Conservation (phyloP, 2,329 filamentous ascomycete species). For the Fusarium caatingaense region DNA sequence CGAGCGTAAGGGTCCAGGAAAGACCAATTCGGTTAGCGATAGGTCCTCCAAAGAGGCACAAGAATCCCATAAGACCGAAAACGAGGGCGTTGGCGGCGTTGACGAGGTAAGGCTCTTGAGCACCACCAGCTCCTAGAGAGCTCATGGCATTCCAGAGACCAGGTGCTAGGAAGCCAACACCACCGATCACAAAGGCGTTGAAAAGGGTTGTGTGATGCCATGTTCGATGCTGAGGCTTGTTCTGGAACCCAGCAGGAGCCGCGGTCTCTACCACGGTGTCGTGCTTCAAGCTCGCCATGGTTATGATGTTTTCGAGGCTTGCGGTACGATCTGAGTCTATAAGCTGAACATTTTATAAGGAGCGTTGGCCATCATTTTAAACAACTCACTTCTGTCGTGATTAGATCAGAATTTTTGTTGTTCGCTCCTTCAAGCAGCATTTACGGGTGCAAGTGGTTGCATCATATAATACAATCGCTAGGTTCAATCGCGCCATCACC, state of each 20-base stretch:
- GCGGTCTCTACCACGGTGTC: not conserved
- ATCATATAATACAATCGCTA: not conserved
- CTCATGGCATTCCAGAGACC: conserved; percentile 42
- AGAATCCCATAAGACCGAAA: conserved; percentile 12
- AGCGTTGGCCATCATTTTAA: not conserved
- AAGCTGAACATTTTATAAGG: not conserved
- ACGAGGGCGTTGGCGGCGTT: conserved; percentile 55
- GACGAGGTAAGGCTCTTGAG: conserved; percentile 69
- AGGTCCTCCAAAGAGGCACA: conserved; percentile 8
- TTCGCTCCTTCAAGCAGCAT: not conserved
- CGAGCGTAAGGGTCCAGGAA: conserved; percentile 56
- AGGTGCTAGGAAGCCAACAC: conserved; percentile 53
- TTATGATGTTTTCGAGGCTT: not conserved
- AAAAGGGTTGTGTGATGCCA: conserved; percentile 66
- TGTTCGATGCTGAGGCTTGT: conserved; percentile 10
- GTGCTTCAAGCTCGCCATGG: not conserved
- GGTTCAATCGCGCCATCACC: not conserved
- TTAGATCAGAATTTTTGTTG: not conserved
- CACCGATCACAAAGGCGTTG: conserved; percentile 65
- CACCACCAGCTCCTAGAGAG: not conserved
- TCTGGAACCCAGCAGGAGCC: not conserved
- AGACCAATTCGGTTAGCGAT: conserved; percentile 22
- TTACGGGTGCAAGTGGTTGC: not conserved
- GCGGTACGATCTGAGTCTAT: not conserved
- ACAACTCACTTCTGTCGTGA: not conserved